Base-by-base conservation (phyloP, 148 eudicot species). In the Chenopodium formosanum region DNA sequence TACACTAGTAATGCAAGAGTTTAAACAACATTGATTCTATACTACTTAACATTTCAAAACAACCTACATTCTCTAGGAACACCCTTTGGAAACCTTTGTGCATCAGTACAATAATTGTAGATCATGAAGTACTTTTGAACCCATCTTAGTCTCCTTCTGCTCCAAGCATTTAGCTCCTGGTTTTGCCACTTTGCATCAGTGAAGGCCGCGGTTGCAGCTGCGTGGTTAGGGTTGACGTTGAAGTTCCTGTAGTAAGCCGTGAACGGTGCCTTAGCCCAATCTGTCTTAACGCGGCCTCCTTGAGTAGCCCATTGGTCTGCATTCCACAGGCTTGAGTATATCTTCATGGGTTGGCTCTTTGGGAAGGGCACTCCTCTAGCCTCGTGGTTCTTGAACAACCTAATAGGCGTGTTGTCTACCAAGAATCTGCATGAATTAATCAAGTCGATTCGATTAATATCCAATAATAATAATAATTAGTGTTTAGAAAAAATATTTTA, bases 221-320 rank as follows among this genome's bases (percentile, higher is more conserved):
- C 79, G 22, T 80, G 85, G 88, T 80, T 75, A 1, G 89, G 87
- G 80, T 89, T 82, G 23, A 62, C 87, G 11, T 86, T 87, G 83
- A 89, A 89, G 80, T 82, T 83, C 12, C 86, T 75, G 87, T 87
- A 89, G 82, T 87, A 87, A 1, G 91, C 91, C 0, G 85, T 84
- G 78, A 89, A 89, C 1, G 91, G 91, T 4, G 91, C 88, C 79
- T 86, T 87, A 1, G 88, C 32, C 93, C 93, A 90, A 17, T 90
- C 91, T 4, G 93, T 89, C 83, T 90, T 90, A 11, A 90, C 84
- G 9, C 85, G 73, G 1, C 93, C 93, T 0, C 93, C 93, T 86
- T 88, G 88, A 1, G 93, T 90, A 22, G 93, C 93, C 93, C 93
- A 90, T 71, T 90, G 91, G 76, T 90, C 91, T 1, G 93, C 93